phyloP scores from a whole-genome alignment of 2,329 filamentous ascomycete genomes.

The Reticulascus tulasneorum region DNA sequence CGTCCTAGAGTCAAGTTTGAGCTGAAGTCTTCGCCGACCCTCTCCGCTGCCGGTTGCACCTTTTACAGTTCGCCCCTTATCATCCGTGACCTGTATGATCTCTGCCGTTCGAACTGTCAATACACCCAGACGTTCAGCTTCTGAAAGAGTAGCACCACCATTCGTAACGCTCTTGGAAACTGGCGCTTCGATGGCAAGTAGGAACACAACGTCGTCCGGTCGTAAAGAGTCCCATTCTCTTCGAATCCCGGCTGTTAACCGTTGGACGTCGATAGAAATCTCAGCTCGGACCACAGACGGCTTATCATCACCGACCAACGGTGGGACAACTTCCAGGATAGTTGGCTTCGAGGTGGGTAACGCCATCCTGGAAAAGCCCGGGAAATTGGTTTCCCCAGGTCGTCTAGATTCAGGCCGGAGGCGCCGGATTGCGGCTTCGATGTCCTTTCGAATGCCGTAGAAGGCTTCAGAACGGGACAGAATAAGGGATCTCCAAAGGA shows the following conservation, averaged over 20 bases:
- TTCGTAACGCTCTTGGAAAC: slow-evolving; percentile 50
- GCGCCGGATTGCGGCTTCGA: slow-evolving; percentile 77
- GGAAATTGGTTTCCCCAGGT: slow-evolving; percentile 67
- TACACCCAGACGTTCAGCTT: slow-evolving; percentile 63
- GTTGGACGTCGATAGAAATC: slow-evolving; percentile 76
- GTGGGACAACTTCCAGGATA: slow-evolving; percentile 79
- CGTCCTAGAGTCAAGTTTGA: slow-evolving; percentile 74
- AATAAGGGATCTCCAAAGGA: slow-evolving; percentile 90
- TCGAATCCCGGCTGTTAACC: slow-evolving; percentile 70
- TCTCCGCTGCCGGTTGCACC: slow-evolving; percentile 60
- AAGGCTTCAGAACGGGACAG: slow-evolving; percentile 89
- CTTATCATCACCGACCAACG: slow-evolving; percentile 76
- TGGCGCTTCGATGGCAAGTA: slow-evolving; percentile 69
- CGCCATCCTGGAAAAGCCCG: slow-evolving; percentile 88
- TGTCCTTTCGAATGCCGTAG: slow-evolving; percentile 87
- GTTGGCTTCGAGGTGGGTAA: slow-evolving; percentile 80
- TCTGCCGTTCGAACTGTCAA: slow-evolving; percentile 75
- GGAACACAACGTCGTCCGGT: slow-evolving; percentile 84
- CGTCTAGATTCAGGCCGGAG: slow-evolving; percentile 65
- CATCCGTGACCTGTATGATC: slow-evolving; percentile 80
- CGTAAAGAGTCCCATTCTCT: slow-evolving; percentile 87
- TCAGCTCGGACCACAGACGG: slow-evolving; percentile 86
- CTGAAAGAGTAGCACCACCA: slow-evolving; percentile 38
- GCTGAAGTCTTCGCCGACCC: slow-evolving; percentile 66
- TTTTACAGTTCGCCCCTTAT: slow-evolving; percentile 71